Evolutionary conservation across 805 yeast genomes (phyloP).

Genomic region (Saturnispora quitensis): DNA sequence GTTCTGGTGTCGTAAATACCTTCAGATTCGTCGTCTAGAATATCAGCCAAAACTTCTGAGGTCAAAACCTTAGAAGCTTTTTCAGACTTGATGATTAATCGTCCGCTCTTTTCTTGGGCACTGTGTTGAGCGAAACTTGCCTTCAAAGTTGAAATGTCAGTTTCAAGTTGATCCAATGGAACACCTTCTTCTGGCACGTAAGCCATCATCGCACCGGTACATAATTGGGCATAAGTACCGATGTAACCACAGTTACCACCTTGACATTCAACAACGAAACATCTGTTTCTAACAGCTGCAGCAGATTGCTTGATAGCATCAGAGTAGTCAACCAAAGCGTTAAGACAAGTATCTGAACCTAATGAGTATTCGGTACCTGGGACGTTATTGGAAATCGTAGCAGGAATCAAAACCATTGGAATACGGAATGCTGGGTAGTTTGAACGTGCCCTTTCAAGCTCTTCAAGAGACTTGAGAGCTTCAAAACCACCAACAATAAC

Average conservation of each 20-base stretch:
- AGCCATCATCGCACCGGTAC: conserved; percentile 65
- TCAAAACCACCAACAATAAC: conserved; percentile 77
- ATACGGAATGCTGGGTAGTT: conserved; percentile 65
- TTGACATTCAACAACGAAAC: conserved; percentile 74
- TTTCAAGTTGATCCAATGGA: conserved; percentile 47
- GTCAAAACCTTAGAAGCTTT: conserved; percentile 60
- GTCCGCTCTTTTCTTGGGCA: conserved; percentile 62
- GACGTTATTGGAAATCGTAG: conserved; percentile 71
- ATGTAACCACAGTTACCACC: conserved; percentile 81
- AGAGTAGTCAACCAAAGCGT: conserved; percentile 61
- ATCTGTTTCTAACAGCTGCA: conserved; percentile 67
- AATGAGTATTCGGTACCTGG: conserved; percentile 76
- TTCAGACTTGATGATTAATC: conserved; percentile 57
- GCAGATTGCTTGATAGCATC: conserved; percentile 77
- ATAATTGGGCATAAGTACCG: conserved; percentile 59
- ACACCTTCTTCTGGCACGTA: conserved; percentile 72
- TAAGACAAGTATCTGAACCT: conserved; percentile 70
- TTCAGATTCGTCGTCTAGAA: conserved; percentile 51
- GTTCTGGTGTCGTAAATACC: conserved; percentile 69
- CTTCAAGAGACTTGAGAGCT: conserved; percentile 62
- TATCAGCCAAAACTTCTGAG: conserved; percentile 62
- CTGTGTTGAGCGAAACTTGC: conserved; percentile 51
- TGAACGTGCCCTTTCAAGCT: conserved; percentile 50
- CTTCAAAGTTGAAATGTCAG: conserved; percentile 54
- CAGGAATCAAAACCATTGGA: conserved; percentile 72